Percentiles rank a stretch among this genome's conserved stretches.
These are phyloP conservation scores for Anthracocystis setariae DNA, from an alignment of 1,284 basidiomycete genomes.

Conservation along the genomic window DNA sequence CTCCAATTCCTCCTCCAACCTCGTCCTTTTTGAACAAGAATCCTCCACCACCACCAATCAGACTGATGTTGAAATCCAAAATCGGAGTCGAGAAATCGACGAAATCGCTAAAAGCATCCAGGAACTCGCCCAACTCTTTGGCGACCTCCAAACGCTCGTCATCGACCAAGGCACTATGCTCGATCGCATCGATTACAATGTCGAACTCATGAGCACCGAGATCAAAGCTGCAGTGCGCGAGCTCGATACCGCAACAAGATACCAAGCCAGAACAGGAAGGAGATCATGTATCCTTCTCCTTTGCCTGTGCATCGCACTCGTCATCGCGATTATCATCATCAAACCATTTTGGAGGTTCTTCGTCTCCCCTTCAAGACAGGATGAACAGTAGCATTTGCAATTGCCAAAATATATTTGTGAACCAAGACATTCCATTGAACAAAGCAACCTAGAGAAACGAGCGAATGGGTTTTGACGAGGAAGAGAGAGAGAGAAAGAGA, in stretches of 20 bases:
- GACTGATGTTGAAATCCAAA: slow-evolving; percentile 49
- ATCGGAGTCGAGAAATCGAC: slow-evolving; percentile 77
- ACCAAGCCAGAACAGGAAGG: slow-evolving; percentile 90
- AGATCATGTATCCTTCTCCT: slow-evolving; percentile 92
- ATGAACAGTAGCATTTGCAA: too few relatives aligned
- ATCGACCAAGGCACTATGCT: slow-evolving; percentile 98
- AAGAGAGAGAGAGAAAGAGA: too few relatives aligned
- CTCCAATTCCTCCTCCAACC: slow-evolving; percentile 3
- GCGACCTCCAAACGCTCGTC: slow-evolving; percentile 89
- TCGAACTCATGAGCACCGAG: slow-evolving; percentile 86
- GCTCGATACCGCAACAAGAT: slow-evolving; percentile 83
- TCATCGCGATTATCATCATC: slow-evolving; percentile 82
- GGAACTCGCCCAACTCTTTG: slow-evolving; percentile 91
- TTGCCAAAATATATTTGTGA: too few relatives aligned
- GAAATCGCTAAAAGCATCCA: slow-evolving; percentile 93
- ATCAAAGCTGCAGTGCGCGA: slow-evolving; percentile 86
- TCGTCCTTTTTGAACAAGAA: slow-evolving; percentile 31
- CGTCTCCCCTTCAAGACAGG: background rate
- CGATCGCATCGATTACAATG: slow-evolving; percentile 96
- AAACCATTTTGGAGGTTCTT: slow-evolving; percentile 72
- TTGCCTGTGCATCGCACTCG: slow-evolving; percentile 84
- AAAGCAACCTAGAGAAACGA: too few relatives aligned
- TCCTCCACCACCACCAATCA: background rate
- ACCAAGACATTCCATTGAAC: too few relatives aligned
- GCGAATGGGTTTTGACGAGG: background rate